Conservation (phyloP, 306 rosid genomes). For the Gastrolobium villosum region DNA sequence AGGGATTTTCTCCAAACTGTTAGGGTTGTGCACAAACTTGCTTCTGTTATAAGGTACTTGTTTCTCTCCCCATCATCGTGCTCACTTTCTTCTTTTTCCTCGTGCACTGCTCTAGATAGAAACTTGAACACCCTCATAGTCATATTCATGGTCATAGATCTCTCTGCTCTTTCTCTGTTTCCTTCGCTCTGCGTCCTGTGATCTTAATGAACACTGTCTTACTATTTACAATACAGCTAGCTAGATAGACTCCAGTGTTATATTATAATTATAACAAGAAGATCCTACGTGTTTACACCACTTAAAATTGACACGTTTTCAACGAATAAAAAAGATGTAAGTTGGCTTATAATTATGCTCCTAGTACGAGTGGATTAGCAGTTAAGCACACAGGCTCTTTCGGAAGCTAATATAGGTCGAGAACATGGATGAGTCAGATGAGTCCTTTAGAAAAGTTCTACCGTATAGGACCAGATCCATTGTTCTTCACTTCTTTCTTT, state of each 20-base stretch:
- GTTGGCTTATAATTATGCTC: conserved; percentile 31
- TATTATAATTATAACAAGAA: conserved; percentile 4
- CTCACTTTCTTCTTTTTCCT: conserved; percentile 49
- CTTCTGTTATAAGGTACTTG: conserved; percentile 41
- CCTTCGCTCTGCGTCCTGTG: background rate
- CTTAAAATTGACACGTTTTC: conserved; percentile 23
- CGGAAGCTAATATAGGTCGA: conserved; percentile 30
- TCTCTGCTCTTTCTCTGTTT: conserved; percentile 17
- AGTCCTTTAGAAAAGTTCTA: conserved; percentile 14
- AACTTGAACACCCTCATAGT: conserved; percentile 60
- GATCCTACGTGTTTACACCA: conserved; percentile 20
- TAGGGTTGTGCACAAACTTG: conserved; percentile 49
- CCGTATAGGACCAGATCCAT: conserved; percentile 40
- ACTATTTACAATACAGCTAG: background rate
- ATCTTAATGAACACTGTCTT: conserved; percentile 14
- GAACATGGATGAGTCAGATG: conserved; percentile 29
- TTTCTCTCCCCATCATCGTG: conserved; percentile 15
- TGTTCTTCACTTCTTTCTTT: conserved; percentile 34
- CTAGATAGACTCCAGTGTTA: background rate
- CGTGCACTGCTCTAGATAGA: conserved; percentile 72
- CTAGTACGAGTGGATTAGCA: conserved; percentile 11
- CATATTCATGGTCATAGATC: background rate
- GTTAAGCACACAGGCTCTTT: conserved; percentile 28
- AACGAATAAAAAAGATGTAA: conserved; percentile 12
- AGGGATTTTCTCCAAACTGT: conserved; percentile 93